Evolutionary conservation across 495 filamentous ascomycete species (phyloP).

Genomic region (Glonium stellatum): DNA sequence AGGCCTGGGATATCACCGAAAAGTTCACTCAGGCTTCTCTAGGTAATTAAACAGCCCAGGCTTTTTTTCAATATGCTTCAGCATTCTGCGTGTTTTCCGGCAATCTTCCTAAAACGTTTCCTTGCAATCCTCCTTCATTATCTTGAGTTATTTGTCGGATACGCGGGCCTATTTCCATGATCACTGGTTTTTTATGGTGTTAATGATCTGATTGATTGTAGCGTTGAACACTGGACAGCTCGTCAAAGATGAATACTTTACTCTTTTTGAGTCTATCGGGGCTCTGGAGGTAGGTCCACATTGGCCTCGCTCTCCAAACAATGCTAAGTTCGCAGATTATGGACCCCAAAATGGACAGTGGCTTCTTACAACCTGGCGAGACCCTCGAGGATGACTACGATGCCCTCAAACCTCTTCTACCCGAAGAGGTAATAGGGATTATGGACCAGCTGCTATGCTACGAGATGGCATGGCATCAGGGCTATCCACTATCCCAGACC

Average conservation of each 20-base stretch:
- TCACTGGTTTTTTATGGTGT: no score
- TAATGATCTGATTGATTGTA: slow-evolving; percentile 32
- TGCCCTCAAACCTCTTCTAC: slow-evolving; percentile 56
- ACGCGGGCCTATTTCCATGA: no score
- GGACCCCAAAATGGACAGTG: slow-evolving; percentile 98
- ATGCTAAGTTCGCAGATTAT: slow-evolving; percentile 60
- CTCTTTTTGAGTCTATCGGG: slow-evolving; percentile 86
- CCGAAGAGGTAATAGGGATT: slow-evolving; percentile 79
- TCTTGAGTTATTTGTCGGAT: not conserved
- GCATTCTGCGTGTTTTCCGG: not conserved
- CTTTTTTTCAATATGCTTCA: slow-evolving; percentile 1
- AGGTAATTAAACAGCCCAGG: slow-evolving; percentile 43
- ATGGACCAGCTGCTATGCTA: slow-evolving; percentile 90
- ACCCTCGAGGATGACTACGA: slow-evolving; percentile 83
- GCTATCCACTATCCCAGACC: slow-evolving; percentile 88
- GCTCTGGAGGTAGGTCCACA: slow-evolving; percentile 71
- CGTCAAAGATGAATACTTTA: slow-evolving; percentile 90
- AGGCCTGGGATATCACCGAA: slow-evolving; percentile 68
- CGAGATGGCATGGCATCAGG: slow-evolving; percentile 97
- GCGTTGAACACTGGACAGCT: slow-evolving; percentile 73
- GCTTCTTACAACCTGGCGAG: slow-evolving; percentile 67
- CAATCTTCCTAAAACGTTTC: not conserved
- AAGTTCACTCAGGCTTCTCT: slow-evolving; percentile 64
- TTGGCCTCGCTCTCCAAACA: not conserved
- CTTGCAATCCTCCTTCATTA: not conserved